These are phyloP conservation scores for Calonectria pteridis DNA, from an alignment of 2,329 filamentous ascomycete genomes.

Conservation along the genomic window DNA sequence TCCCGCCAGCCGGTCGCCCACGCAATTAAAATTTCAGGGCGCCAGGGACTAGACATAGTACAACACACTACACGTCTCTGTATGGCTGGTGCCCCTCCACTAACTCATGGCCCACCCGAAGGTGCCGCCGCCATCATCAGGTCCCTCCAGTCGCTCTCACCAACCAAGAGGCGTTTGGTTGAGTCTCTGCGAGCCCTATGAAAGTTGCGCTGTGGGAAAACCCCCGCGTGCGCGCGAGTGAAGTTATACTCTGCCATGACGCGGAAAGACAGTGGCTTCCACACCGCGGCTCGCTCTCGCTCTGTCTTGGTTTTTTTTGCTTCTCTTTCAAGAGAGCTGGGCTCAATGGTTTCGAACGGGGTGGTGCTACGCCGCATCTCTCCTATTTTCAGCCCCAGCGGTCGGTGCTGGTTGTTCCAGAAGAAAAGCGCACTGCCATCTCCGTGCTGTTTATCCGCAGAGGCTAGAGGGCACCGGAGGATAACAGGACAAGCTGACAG, in stretches of 20 bases:
- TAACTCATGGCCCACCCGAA: slow-evolving; percentile 34
- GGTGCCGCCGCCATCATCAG: slow-evolving; percentile 34
- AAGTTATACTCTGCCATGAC: slow-evolving; percentile 6
- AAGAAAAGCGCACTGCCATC: background rate
- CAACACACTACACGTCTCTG: background rate
- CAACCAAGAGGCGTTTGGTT: background rate
- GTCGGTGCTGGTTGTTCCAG: background rate
- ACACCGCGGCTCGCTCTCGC: background rate
- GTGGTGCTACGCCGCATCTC: slow-evolving; percentile 4
- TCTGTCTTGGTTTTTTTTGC: background rate
- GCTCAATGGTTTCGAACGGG: background rate
- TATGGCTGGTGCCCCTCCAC: slow-evolving; percentile 37
- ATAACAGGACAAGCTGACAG: background rate
- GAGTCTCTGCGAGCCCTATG: background rate
- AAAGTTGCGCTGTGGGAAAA: background rate
- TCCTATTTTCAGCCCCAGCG: background rate
- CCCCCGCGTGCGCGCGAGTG: background rate
- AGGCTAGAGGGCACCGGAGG: background rate
- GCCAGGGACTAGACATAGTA: slow-evolving; percentile 32
- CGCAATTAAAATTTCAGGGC: slow-evolving; percentile 46
- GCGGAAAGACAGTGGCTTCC: background rate
- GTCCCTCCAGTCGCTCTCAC: background rate
- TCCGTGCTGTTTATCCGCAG: background rate
- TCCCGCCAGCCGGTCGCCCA: slow-evolving; percentile 33
- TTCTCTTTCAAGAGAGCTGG: slow-evolving; percentile 6